These are phyloP conservation scores for Akanthomyces dipterigenus DNA, from an alignment of 2,329 filamentous ascomycete genomes.

Conservation along the genomic window DNA sequence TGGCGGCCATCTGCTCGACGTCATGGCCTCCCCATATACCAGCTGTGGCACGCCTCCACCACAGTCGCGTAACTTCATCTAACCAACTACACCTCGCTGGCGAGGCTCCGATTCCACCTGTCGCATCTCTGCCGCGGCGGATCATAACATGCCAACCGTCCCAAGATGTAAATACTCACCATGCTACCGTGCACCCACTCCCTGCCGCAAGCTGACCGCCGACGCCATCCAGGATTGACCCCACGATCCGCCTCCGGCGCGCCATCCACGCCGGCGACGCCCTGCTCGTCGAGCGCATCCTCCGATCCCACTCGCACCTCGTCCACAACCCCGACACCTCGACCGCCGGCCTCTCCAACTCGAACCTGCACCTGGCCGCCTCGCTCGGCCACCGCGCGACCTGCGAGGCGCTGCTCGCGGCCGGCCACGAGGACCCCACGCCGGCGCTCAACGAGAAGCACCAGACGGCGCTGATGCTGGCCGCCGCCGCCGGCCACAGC, in stretches of 20 bases:
- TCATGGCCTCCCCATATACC: no score
- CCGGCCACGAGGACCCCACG: constrained; percentile 66
- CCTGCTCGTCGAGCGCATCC: constrained; percentile 67
- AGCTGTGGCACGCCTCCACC: background rate
- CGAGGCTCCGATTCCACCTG: background rate
- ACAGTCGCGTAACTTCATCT: background rate
- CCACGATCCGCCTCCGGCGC: constrained; percentile 69
- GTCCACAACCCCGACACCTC: constrained; percentile 75
- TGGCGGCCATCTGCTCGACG: no score
- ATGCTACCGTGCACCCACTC: background rate
- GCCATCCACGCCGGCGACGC: constrained; percentile 71
- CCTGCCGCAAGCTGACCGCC: background rate
- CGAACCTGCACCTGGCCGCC: constrained; percentile 74
- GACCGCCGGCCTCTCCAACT: constrained; percentile 65
- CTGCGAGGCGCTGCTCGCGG: constrained; percentile 61
- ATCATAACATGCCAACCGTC: background rate
- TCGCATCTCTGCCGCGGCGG: background rate
- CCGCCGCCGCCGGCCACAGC: constrained; percentile 61
- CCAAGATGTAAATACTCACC: background rate
- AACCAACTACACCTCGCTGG: constrained; percentile 7
- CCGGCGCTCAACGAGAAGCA: constrained; percentile 73
- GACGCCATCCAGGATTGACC: constrained; percentile 59
- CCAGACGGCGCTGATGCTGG: constrained; percentile 77
- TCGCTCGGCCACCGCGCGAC: constrained; percentile 64
- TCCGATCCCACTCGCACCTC: constrained; percentile 62